Base-by-base conservation (phyloP, 2,329 filamentous ascomycete genomes). In the Cercospora canescens region DNA sequence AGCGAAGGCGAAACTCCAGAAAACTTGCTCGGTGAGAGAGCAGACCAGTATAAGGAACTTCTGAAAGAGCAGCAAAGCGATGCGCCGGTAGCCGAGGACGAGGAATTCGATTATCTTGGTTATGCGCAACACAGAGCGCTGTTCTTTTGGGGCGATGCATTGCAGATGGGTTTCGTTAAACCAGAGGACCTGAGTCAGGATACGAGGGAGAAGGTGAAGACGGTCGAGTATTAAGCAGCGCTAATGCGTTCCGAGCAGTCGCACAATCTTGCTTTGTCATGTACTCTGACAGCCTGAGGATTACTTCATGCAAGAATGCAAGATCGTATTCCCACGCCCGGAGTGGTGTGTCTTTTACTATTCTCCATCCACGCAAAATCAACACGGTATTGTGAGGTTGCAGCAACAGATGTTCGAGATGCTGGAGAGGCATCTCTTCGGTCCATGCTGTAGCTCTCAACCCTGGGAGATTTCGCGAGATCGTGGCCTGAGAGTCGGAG, bases 71-170 rank as follows among this genome's bases (percentile, higher is more conserved):
- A 71, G 62, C 66, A 71, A 45, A 66, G 54, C 6, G 85, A 84
- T 55, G 81, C 82, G 14, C 82, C 81, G 4, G 83, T 85, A 57
- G 85, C 85, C 21, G 86, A 85, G 30, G 87, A 86, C 35, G 91
- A 92, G 50, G 91, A 92, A 74, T 99, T 98, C 76, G 94, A 99
- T 79, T 99, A 98, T 77, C 83, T 99, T 26, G 88, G 87, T 11
- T 99, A 98, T 79, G 89, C 95, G 7, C 92, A 97, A 79, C 92
- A 97, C 70, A 86, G 95, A 14, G 94, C 93, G 0, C 84, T 95
- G 81, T 95, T 97, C 79, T 95, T 99, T 81, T 96, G 94, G 91
- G 94, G 93, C 1, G 95, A 99, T 80, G 89, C 93, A 60, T 81
- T 98, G 63, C 82, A 85, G 63, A 79, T 96, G 79, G 93, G 93